Evolutionary conservation across 371 early-diverging fungal genomes (phyloP).

Genomic region (Dichotomocladium elegans): DNA sequence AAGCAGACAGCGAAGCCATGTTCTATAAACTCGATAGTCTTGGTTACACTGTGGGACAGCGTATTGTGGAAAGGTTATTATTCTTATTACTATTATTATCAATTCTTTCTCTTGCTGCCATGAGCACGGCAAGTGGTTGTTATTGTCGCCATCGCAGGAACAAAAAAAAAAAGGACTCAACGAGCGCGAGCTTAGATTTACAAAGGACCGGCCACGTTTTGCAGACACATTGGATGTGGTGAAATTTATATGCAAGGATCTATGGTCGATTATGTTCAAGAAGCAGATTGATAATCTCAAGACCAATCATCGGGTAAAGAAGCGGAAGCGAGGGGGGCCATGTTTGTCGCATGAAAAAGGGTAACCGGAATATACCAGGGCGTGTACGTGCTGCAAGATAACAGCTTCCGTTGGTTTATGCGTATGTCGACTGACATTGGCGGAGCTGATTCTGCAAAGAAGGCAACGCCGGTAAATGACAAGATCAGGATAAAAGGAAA

Average conservation of each 20-base stretch:
- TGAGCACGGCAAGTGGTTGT: too few species aligned
- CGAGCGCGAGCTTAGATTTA: constrained; percentile 47
- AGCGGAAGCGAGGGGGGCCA: neutral
- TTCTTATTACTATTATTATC: too few species aligned
- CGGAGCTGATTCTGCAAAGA: constrained; percentile 72
- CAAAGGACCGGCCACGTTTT: constrained; percentile 80
- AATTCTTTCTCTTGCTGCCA: too few species aligned
- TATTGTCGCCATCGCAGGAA: too few species aligned
- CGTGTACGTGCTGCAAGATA: constrained; percentile 97
- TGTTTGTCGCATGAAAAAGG: neutral
- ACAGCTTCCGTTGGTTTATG: constrained; percentile 90
- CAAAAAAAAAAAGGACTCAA: neutral
- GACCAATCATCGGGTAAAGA: constrained; percentile 89
- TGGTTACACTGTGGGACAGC: constrained; percentile 87
- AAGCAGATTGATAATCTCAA: constrained; percentile 97
- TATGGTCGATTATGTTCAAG: constrained; percentile 91
- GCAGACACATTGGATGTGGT: constrained; percentile 90
- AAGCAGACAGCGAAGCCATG: constrained; percentile 73
- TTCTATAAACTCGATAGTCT: constrained; percentile 84
- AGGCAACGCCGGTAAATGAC: constrained; percentile 70
- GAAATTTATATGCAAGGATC: constrained; percentile 97
- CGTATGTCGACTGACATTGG: constrained; percentile 82
- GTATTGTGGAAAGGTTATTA: constrained; percentile 83
- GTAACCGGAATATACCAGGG: constrained; percentile 54
- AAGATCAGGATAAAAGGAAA: neutral